Evolutionary conservation across 2,329 filamentous ascomycete species (phyloP), one percentile per base, ranked within the genome.

Genomic region (Colletotrichum sp.): DNA sequence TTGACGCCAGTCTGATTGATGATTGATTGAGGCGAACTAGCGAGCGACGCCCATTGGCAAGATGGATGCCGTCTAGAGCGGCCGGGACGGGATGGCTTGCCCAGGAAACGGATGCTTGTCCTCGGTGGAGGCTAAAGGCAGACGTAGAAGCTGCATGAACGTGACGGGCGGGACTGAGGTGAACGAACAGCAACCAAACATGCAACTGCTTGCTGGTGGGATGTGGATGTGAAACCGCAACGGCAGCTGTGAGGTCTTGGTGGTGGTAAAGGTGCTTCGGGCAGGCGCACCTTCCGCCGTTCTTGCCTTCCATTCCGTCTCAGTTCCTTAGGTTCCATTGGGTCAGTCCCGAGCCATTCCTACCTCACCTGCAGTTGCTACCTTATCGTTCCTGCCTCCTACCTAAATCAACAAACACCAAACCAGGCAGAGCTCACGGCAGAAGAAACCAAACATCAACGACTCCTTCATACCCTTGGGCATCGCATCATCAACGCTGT

Each of bases 1-100:
- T 66, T n/a, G 68, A 71, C 39, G 68, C 48, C 30, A 71, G 43
- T 71, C 65, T 48, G 62, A 62, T 34, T 25, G 9, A 74, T 66
- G 43, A 66, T 56, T 58, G 68, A 62, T 34, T 25, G 9, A 74
- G 65, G 39, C 30, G 43, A 74, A 16, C 56, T 58, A 69, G 52
- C 27, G 34, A 71, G 72, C 52, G 39, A 30, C 67, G 28, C 60
- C 16, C 25, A 27, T 43, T 68, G 36, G 18, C 12, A n/a, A 61
- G 56, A n/a, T 34, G 28, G 28, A 32, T 30, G 30, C 68, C 71
- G 34, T 65, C 48, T 25, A 52, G 55, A 58, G 68, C 22, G 25
- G 71, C n/a, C 55, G 55, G 65, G 56, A 28, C 56, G 58, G 58
- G 18, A 32, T 61, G 58, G 58, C 58, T 61, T 61, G 28, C 27